Conservation (phyloP, 2,329 filamentous ascomycete genomes). For the Verticillium zaregamsianum region DNA sequence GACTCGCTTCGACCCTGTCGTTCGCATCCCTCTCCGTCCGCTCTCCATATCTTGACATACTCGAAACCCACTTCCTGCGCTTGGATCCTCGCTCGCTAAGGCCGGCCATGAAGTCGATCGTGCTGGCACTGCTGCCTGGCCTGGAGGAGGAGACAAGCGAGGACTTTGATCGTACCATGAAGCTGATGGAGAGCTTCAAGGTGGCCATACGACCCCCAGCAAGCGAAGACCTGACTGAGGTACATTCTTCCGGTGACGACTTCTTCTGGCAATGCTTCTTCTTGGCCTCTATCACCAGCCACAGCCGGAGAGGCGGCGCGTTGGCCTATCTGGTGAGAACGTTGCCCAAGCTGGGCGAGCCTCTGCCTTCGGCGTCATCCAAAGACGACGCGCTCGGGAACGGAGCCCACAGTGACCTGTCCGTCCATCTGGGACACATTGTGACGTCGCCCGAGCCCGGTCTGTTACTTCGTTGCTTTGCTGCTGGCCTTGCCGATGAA, state of each 20-base stretch:
- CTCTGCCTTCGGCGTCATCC: constrained; percentile 25
- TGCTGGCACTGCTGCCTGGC: constrained; percentile 84
- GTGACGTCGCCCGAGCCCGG: constrained; percentile 88
- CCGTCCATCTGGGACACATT: constrained; percentile 55
- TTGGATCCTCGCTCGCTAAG: constrained; percentile 69
- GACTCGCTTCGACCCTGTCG: constrained; percentile 81
- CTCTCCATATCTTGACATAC: constrained; percentile 75
- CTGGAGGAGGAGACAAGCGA: constrained; percentile 96
- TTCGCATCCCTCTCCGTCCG: constrained; percentile 93
- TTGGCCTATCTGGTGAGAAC: constrained; percentile 79
- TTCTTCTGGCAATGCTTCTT: constrained; percentile 99
- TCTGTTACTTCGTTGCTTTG: constrained; percentile 84
- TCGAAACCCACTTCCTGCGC: constrained; percentile 75
- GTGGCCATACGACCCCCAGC: constrained; percentile 54
- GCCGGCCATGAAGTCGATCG: constrained; percentile 84
- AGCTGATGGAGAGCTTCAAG: constrained; percentile 75
- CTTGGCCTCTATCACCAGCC: constrained; percentile 84
- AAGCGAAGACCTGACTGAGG: constrained; percentile 45
- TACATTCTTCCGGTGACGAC: constrained; percentile 63
- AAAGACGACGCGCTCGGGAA: constrained; percentile 23
- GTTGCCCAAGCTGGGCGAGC: constrained; percentile 65
- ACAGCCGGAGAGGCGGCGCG: constrained; percentile 78
- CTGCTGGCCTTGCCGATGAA: constrained; percentile 80
- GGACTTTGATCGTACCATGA: constrained; percentile 86
- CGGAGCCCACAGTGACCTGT: constrained; percentile 38